These are phyloP conservation scores for Microbotryum violaceum DNA, from an alignment of 1,284 basidiomycete species.

Conservation along the genomic window DNA sequence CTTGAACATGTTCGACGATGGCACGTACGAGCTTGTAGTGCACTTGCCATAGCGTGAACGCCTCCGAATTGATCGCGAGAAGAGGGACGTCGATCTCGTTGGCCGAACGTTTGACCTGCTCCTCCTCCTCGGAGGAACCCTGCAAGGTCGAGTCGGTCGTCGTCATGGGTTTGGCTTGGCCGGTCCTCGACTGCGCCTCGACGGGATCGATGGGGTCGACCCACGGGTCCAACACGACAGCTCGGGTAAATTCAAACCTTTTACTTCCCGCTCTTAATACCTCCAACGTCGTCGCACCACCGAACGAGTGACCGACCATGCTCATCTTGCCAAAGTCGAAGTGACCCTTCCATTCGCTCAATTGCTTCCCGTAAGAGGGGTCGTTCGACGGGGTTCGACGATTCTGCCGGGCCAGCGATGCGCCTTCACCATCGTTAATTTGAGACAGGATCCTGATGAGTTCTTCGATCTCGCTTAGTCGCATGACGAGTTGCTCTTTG, in stretches of 20 bases:
- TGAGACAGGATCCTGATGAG: constrained; percentile 40
- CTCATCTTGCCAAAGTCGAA: constrained; percentile 28
- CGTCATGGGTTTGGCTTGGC: neutral
- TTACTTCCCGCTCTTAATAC: constrained; percentile 7
- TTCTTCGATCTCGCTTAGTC: constrained; percentile 44
- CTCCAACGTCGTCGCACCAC: constrained; percentile 33
- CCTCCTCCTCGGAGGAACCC: neutral
- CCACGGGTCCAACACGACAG: constrained; percentile 32
- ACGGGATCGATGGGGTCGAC: constrained; percentile 24
- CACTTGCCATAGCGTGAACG: constrained; percentile 40
- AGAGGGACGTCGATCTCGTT: constrained; percentile 39
- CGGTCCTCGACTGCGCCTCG: neutral
- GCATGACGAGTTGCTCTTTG: constrained; percentile 46
- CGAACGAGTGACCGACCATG: constrained; percentile 38
- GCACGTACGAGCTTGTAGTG: constrained; percentile 36
- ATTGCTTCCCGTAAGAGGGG: constrained; percentile 1
- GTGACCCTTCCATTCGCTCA: constrained; percentile 33
- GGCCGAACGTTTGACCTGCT: neutral
- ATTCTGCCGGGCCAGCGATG: constrained; percentile 20
- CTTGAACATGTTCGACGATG: constrained; percentile 35
- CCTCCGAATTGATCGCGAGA: constrained; percentile 45
- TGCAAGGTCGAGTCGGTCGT: neutral
- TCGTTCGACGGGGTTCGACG: constrained; percentile 9
- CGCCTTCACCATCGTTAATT: constrained; percentile 37
- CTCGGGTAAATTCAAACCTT: constrained; percentile 18